A percentile compares a stretch with the other conserved stretches of the same genome.
phyloP scores from a whole-genome alignment of 1,284 basidiomycete genomes.

The Limonomyces culmigenus region DNA sequence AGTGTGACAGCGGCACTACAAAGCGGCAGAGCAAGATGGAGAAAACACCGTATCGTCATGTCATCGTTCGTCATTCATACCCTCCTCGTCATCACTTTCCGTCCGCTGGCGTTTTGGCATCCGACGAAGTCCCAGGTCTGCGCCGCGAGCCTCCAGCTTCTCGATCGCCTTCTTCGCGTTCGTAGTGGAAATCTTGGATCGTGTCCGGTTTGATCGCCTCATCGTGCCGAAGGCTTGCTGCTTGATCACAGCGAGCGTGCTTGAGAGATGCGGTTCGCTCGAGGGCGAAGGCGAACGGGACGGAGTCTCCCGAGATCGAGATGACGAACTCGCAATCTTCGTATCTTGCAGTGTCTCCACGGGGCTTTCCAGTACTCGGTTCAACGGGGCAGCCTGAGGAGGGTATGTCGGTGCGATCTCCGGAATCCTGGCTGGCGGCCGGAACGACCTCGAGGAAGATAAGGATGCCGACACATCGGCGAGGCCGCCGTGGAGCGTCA shows the following conservation, averaged over 20 bases:
- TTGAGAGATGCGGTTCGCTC: constrained; percentile 41
- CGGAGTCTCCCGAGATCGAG: constrained; percentile 12
- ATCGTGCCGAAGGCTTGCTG: constrained; percentile 73
- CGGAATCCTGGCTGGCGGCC: no score
- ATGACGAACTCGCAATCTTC: constrained; percentile 4
- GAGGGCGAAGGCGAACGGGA: constrained; percentile 61
- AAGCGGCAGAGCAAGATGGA: no score
- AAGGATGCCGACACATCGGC: constrained; percentile 52
- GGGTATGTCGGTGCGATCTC: no score
- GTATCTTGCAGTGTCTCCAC: background rate
- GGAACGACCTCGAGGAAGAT: no score
- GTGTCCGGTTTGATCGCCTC: constrained; percentile 54
- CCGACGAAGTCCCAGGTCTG: constrained; percentile 39
- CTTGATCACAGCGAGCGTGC: constrained; percentile 74
- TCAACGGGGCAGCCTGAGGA: no score
- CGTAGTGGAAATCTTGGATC: constrained; percentile 49
- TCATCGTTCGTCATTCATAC: constrained; percentile 15
- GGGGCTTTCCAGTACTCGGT: no score
- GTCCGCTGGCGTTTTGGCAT: constrained; percentile 41
- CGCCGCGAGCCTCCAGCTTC: constrained; percentile 58
- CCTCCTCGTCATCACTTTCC: constrained; percentile 29
- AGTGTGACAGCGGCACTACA: no score
- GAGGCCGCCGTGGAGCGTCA: constrained; percentile 53
- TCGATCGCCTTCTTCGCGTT: constrained; percentile 63
- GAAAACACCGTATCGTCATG: constrained; percentile 13